Conservation (phyloP, 805 yeast genomes). For the Zygosaccharomyces bailii region DNA sequence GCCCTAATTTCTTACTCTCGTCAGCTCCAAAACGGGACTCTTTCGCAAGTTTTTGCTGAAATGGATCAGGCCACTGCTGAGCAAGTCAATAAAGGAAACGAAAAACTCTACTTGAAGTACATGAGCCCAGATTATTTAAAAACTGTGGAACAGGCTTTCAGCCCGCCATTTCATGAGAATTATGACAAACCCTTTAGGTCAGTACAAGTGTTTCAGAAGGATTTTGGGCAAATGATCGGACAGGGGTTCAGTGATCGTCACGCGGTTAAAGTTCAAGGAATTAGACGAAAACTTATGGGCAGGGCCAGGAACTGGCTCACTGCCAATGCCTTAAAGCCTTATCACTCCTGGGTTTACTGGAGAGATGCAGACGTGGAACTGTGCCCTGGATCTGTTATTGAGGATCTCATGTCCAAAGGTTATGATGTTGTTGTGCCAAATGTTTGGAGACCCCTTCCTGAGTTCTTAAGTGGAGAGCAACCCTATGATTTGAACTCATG, state of each 20-base stretch:
- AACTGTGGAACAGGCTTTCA: conserved; percentile 54
- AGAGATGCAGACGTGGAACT: conserved; percentile 82
- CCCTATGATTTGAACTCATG: conserved; percentile 96
- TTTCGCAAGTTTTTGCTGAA: conserved; percentile 41
- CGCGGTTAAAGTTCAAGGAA: conserved; percentile 81
- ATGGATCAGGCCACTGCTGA: conserved; percentile 41
- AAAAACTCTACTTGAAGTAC: conserved; percentile 62
- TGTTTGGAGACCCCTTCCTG: conserved; percentile 97
- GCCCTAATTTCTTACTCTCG: conserved; percentile 61
- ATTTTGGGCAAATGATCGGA: conserved; percentile 80
- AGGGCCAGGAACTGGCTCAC: conserved; percentile 83
- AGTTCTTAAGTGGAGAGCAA: conserved; percentile 75
- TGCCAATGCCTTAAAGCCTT: conserved; percentile 68
- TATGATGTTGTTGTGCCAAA: conserved; percentile 78
- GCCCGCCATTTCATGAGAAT: conserved; percentile 61
- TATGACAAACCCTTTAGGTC: conserved; percentile 71
- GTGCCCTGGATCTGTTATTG: conserved; percentile 73
- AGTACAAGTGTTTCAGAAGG: conserved; percentile 74
- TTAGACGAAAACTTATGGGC: conserved; percentile 80
- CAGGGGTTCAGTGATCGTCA: conserved; percentile 83
- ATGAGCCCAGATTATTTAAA: conserved; percentile 65
- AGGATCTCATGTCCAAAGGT: conserved; percentile 64
- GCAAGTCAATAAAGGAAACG: conserved; percentile 47
- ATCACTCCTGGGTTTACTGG: conserved; percentile 91
- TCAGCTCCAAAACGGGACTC: conserved; percentile 67